phyloP scores from a whole-genome alignment of 164 flowering plant genomes.

The Berberis thunbergii region DNA sequence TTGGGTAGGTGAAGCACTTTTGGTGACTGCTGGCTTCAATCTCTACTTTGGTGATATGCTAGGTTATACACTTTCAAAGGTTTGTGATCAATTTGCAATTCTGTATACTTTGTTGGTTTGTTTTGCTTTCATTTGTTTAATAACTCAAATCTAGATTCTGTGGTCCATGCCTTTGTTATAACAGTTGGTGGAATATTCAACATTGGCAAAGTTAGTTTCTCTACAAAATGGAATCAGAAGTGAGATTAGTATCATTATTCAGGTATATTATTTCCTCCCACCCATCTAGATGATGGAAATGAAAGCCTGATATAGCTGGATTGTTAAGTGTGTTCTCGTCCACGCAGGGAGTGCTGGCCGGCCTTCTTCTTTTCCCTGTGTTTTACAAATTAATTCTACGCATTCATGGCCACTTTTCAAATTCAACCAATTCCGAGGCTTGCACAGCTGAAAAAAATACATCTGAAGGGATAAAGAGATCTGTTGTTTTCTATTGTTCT shows the following conservation, averaged over 20 bases:
- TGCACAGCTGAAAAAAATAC: slow-evolving; percentile 12
- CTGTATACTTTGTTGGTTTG: not conserved
- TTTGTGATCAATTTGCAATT: slow-evolving; percentile 12
- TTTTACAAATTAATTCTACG: slow-evolving; percentile 39
- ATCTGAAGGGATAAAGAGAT: slow-evolving; percentile 30
- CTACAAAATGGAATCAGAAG: slow-evolving; percentile 37
- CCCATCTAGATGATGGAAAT: not conserved
- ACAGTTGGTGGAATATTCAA: slow-evolving; percentile 35
- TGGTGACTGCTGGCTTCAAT: slow-evolving; percentile 70
- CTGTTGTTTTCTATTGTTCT: slow-evolving; percentile 52
- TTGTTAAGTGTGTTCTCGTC: slow-evolving; percentile 5
- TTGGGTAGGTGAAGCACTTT: slow-evolving; percentile 69
- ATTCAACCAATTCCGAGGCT: slow-evolving; percentile 12
- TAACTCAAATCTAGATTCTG: slow-evolving; percentile 3
- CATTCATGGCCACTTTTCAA: slow-evolving; percentile 18
- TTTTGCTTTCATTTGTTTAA: not conserved
- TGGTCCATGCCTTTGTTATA: slow-evolving; percentile 9
- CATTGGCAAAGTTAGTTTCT: slow-evolving; percentile 25
- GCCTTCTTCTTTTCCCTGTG: slow-evolving; percentile 68
- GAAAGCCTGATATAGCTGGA: slow-evolving; percentile 2
- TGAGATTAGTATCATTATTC: slow-evolving; percentile 69
- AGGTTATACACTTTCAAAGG: slow-evolving; percentile 54
- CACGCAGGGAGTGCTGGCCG: slow-evolving; percentile 70
- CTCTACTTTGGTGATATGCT: slow-evolving; percentile 81
- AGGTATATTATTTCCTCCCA: slow-evolving; percentile 33